These are phyloP conservation scores for Xylariomycetidae sp. DNA, from an alignment of 2,329 filamentous ascomycete species.

Conservation along the genomic window DNA sequence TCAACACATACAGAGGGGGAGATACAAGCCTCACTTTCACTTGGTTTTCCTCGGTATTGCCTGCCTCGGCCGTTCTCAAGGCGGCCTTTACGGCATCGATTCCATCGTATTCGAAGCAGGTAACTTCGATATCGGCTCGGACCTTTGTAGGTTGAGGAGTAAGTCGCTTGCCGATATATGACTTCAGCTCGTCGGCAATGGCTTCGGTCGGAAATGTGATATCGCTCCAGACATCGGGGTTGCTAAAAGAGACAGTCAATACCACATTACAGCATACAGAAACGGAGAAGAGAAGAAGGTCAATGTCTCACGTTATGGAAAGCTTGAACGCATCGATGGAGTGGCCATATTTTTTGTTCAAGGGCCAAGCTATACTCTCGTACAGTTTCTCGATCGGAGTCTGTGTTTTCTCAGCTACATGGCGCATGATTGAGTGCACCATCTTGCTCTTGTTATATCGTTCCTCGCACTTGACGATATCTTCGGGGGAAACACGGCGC, in stretches of 20 bases:
- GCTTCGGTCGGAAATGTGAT: constrained; percentile 81
- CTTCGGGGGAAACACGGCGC: constrained; percentile 93
- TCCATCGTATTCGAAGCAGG: constrained; percentile 92
- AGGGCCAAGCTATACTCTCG: constrained; percentile 90
- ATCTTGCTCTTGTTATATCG: constrained; percentile 99
- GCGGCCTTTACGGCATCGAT: constrained; percentile 97
- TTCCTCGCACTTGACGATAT: constrained; percentile 98
- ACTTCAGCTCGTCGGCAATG: constrained; percentile 83
- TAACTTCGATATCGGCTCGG: constrained; percentile 94
- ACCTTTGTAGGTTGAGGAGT: constrained; percentile 99
- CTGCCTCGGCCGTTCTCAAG: constrained; percentile 83
- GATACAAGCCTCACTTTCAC: constrained; percentile 99
- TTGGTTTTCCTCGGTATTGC: constrained; percentile 87
- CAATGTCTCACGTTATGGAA: constrained; percentile 92
- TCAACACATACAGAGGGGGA: constrained; percentile 92
- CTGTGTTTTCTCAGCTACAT: constrained; percentile 95
- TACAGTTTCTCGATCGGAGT: constrained; percentile 93
- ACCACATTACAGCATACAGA: constrained; percentile 1
- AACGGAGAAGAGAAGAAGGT: background rate
- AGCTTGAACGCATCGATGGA: constrained; percentile 98
- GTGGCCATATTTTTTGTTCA: constrained; percentile 97
- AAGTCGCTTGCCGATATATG: constrained; percentile 94
- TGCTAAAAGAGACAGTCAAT: constrained; percentile 46
- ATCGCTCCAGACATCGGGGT: constrained; percentile 93
- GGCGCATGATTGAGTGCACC: constrained; percentile 97